Conservation (phyloP, 129 eudicot genomes). For the Helianthus annuus region HanXRQr2.0-SUNRISE NC_035443.2:172938345-172938844, state of each 20-base stretch:
- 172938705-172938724: slow-evolving; percentile 10
- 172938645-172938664: neutral
- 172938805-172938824: slow-evolving; percentile 15
- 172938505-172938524: too few species aligned
- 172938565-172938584: neutral
- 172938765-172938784: neutral
- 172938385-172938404: too few species aligned
- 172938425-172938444: too few species aligned
- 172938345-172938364: too few species aligned
- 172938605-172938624: neutral
- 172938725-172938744: slow-evolving; percentile 7
- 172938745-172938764: slow-evolving; percentile 4
- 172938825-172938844: slow-evolving; percentile 7
- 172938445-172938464: too few species aligned
- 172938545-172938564: too few species aligned
- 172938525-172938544: too few species aligned
- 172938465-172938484: too few species aligned
- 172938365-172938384: too few species aligned
- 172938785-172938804: neutral
- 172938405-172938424: too few species aligned
- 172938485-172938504: too few species aligned
- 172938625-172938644: neutral
- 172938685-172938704: slow-evolving; percentile 5
- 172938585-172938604: neutral
- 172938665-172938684: neutral